A percentile compares a stretch with the other conserved stretches of the same genome.
phyloP scores from a whole-genome alignment of 257 asterid genomes.

The Solanum chaucha region DNA sequence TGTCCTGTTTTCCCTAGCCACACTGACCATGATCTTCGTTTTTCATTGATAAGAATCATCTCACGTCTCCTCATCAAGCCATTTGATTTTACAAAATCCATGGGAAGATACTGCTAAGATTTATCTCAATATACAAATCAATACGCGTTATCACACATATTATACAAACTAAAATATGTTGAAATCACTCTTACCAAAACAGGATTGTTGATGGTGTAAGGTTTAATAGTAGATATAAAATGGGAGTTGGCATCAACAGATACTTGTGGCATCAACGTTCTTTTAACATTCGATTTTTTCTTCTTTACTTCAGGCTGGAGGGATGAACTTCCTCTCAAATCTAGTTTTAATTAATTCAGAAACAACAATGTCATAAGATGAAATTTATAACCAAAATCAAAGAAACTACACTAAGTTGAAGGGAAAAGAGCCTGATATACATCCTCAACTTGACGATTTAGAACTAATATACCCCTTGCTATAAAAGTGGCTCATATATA shows the following conservation, averaged over 20 bases:
- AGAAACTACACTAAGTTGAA: background rate
- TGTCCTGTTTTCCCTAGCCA: background rate
- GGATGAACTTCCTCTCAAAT: background rate
- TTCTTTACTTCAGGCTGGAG: background rate
- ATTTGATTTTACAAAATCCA: background rate
- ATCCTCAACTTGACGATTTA: too few species aligned
- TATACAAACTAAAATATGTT: background rate
- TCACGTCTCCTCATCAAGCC: background rate
- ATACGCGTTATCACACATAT: background rate
- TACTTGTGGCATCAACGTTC: too few species aligned
- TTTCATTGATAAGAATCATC: background rate
- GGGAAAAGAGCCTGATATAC: too few species aligned
- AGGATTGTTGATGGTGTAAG: background rate
- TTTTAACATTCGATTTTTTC: background rate
- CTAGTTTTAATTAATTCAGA: background rate
- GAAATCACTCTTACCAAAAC: background rate
- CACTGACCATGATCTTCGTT: background rate
- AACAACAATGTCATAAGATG: background rate
- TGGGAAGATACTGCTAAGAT: background rate
- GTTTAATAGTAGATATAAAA: background rate
- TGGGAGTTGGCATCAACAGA: background rate
- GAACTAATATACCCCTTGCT: too few species aligned
- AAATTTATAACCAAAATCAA: background rate
- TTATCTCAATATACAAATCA: background rate
- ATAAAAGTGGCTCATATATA: too few species aligned